Percentiles rank a stretch among this genome's conserved stretches.
These are phyloP conservation scores for Piloderma croceum DNA, from an alignment of 768 basidiomycete genomes.

Conservation along the genomic window DNA sequence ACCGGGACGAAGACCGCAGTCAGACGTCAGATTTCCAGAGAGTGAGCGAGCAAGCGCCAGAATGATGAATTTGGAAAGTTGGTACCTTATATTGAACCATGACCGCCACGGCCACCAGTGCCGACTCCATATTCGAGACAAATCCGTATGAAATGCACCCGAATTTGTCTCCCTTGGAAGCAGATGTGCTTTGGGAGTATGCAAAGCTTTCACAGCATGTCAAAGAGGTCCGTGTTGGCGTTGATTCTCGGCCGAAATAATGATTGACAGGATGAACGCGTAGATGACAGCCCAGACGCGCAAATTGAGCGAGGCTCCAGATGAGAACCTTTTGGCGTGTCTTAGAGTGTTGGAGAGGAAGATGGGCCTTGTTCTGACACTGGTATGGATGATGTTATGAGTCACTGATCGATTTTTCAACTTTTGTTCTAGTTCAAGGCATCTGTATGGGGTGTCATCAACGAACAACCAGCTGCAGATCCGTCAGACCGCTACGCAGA, in stretches of 20 bases:
- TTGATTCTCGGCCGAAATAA: background rate
- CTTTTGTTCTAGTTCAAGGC: constrained; percentile 89
- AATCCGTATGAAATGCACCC: constrained; percentile 77
- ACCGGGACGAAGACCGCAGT: no score
- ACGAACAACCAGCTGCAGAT: constrained; percentile 52
- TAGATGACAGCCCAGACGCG: constrained; percentile 69
- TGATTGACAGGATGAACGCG: background rate
- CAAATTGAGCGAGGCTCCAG: constrained; percentile 66
- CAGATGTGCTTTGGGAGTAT: constrained; percentile 88
- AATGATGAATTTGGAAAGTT: no score
- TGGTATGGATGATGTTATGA: constrained; percentile 55
- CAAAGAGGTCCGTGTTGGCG: constrained; percentile 55
- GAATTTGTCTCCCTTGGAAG: constrained; percentile 59
- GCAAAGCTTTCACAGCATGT: constrained; percentile 80
- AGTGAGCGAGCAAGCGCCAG: no score
- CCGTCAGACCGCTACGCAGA: constrained; percentile 4
- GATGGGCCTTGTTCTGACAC: constrained; percentile 90
- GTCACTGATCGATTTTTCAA: no score
- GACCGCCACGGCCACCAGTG: constrained; percentile 21
- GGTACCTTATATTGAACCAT: constrained; percentile 6
- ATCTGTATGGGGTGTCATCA: constrained; percentile 92
- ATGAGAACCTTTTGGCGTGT: constrained; percentile 68
- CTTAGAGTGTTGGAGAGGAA: constrained; percentile 84
- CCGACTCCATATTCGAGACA: constrained; percentile 41
- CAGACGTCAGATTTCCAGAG: no score